Percentiles rank a stretch among this genome's conserved stretches.
phyloP scores from a whole-genome alignment of 495 filamentous ascomycete species.

The Hypoxylon perforatum region DNA sequence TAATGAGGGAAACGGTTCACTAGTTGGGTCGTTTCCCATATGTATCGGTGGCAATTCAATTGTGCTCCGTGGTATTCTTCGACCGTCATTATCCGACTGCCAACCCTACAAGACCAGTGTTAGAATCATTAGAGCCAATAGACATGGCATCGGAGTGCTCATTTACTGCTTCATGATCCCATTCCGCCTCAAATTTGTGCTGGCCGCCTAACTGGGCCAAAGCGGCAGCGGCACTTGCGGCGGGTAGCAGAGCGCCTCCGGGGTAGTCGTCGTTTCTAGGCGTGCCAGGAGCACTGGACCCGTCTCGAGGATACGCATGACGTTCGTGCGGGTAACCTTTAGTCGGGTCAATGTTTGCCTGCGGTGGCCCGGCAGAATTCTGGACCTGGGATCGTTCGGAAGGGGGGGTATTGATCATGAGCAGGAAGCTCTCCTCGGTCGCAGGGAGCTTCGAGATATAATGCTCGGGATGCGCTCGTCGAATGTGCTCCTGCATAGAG shows the following conservation, averaged over 20 bases:
- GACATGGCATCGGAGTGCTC: conserved; percentile 1
- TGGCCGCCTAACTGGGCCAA: conserved; percentile 84
- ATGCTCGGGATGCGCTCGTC: conserved; percentile 95
- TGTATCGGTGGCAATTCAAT: conserved; percentile 81
- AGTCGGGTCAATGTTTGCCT: conserved; percentile 37
- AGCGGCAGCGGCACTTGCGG: conserved; percentile 85
- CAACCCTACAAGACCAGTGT: conserved; percentile 65
- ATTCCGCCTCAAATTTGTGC: conserved; percentile 81
- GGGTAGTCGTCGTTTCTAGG: conserved; percentile 79
- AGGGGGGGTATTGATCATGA: conserved; percentile 93
- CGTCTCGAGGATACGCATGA: conserved; percentile 66
- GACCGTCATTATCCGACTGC: conserved; percentile 76
- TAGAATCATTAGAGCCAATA: conserved; percentile 32
- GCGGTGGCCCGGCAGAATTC: conserved; percentile 44
- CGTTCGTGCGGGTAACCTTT: conserved; percentile 57
- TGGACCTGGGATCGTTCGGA: conserved; percentile 74
- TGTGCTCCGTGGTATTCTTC: conserved; percentile 64
- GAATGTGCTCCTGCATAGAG: conserved; percentile 99
- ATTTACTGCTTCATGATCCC: conserved; percentile 86
- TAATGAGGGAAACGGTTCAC: conserved; percentile 72
- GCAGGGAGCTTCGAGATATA: conserved; percentile 99
- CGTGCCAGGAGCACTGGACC: conserved; percentile 76
- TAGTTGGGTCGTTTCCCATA: conserved; percentile 71
- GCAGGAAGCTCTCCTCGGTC: conserved; percentile 95
- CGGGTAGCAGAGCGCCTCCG: conserved; percentile 68